Base-by-base conservation (phyloP, 2,329 filamentous ascomycete species). In the Ophiostoma perfectum region DNA sequence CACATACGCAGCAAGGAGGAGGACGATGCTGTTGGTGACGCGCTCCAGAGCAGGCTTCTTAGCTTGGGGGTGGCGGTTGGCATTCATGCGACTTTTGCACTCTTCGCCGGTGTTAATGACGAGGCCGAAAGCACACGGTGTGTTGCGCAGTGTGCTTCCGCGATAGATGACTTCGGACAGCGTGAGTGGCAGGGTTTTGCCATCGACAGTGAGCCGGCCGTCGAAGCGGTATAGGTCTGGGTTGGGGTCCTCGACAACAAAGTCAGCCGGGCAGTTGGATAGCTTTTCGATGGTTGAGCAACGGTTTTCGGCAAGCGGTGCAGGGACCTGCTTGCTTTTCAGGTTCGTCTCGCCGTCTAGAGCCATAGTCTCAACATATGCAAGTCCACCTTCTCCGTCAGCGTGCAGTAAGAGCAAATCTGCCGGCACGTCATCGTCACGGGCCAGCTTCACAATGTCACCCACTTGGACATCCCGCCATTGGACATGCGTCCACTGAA, bases 51-150 rank as follows among this genome's bases (percentile, higher is more conserved):
- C 83, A 0, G 91, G 91, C 45, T 88, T 88, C 76, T 94, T 94
- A 70, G 91, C 90, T 41, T 86, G 85, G 7, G 90, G 90, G 72
- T 92, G 91, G 74, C 91, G 92, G 76, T 91, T 93, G 66, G 91
- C 89, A 73, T 94, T 94, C 90, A 93, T 91, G 39, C 91, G 88
- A 70, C 93, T 93, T 77, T 93, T 93, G 78, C 89, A 93, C 77
- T 94, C 91, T 75, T 93, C 90, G 58, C 90, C 90, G 1, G 89
- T 93, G 78, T 97, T 97, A 72, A 97, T 88, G 44, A 96, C 90
- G 74, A 97, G 71, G 1, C 92, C 93, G 64, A 92, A 81, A 4
- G 88, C 89, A 70, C 83, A 82, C 5, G 83, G 81, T 0, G 93
- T 97, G 75, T 97, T 97, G 66, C 93, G 85, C 68, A 97, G 77